These are phyloP conservation scores for Aspergillus fischeri DNA, from an alignment of 2,329 filamentous ascomycete genomes.

Conservation along the genomic window DNA sequence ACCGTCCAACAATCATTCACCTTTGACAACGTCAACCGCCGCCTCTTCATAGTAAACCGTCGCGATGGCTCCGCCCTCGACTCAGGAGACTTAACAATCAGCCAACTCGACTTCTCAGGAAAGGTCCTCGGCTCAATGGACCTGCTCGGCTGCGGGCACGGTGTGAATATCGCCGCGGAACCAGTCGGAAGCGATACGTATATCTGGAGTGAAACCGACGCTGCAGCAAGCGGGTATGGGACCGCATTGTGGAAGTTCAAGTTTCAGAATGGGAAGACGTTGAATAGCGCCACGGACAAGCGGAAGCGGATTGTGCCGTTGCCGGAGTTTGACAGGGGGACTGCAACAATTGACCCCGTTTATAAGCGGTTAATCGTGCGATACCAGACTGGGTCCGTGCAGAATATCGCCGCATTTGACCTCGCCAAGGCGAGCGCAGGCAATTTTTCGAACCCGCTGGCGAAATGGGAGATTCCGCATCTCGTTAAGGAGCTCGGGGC, in stretches of 20 bases:
- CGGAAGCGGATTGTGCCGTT: slow-evolving; percentile 11
- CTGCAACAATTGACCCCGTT: slow-evolving; percentile 11
- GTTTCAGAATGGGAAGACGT: slow-evolving; percentile 14
- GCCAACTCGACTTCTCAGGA: slow-evolving; percentile 18
- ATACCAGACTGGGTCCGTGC: slow-evolving; percentile 7
- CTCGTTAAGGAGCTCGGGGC: slow-evolving; percentile 3
- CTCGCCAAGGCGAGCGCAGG: slow-evolving; percentile 11
- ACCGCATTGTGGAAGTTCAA: slow-evolving; percentile 17
- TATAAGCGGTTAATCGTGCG: slow-evolving; percentile 15
- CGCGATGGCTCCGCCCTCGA: slow-evolving; percentile 9
- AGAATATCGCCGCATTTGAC: slow-evolving; percentile 15
- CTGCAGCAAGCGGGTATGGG: slow-evolving; percentile 17
- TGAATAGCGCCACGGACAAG: slow-evolving; percentile 2
- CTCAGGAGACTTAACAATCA: slow-evolving; percentile 18
- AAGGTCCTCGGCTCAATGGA: slow-evolving; percentile 18
- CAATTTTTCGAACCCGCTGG: slow-evolving; percentile 15
- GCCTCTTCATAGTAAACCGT: slow-evolving; percentile 18
- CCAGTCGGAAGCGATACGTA: slow-evolving; percentile 13
- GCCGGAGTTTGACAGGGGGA: too few relatives aligned
- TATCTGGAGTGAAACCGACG: slow-evolving; percentile 19
- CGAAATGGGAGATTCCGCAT: slow-evolving; percentile 11
- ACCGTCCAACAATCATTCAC: slow-evolving; percentile 20
- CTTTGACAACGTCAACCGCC: slow-evolving; percentile 21
- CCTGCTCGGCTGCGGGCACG: slow-evolving; percentile 17
- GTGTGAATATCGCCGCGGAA: slow-evolving; percentile 16